phyloP scores from a whole-genome alignment of 306 rosid genomes.

The Lathyrus tuberosus region DNA sequence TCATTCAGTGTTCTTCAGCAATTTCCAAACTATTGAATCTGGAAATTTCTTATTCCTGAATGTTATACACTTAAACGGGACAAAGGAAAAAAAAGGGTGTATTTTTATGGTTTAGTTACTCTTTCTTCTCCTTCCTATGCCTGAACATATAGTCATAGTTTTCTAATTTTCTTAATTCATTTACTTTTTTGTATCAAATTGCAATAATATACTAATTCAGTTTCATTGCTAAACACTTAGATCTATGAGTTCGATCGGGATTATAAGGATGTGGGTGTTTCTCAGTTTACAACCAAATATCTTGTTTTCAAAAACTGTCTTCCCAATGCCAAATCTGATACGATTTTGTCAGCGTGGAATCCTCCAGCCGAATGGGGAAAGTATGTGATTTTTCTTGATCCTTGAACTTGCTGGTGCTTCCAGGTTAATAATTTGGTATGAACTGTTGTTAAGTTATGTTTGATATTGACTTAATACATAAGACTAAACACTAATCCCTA shows the following conservation, averaged over 20 bases:
- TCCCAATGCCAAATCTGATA: slow-evolving; percentile 81
- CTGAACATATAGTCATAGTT: slow-evolving; percentile 8
- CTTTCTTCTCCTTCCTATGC: slow-evolving; percentile 30
- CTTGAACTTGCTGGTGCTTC: slow-evolving; percentile 39
- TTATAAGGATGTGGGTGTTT: slow-evolving; percentile 91
- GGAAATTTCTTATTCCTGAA: slow-evolving; percentile 8
- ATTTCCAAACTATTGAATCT: slow-evolving; percentile 18
- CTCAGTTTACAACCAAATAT: slow-evolving; percentile 79
- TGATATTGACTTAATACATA: neutral
- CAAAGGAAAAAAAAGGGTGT: slow-evolving; percentile 7
- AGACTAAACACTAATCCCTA: neutral
- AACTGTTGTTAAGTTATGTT: neutral
- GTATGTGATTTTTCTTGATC: slow-evolving; percentile 55
- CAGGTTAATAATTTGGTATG: slow-evolving; percentile 18
- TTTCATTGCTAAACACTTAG: slow-evolving; percentile 50
- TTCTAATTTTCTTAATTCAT: slow-evolving; percentile 16
- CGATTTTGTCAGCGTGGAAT: slow-evolving; percentile 93
- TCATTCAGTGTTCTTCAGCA: slow-evolving; percentile 11
- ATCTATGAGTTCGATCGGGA: slow-evolving; percentile 94
- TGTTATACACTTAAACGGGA: neutral
- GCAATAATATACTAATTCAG: slow-evolving; percentile 43
- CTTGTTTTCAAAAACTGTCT: slow-evolving; percentile 89
- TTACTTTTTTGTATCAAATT: neutral
- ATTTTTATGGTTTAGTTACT: slow-evolving; percentile 22
- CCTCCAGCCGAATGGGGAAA: slow-evolving; percentile 95